phyloP scores from a whole-genome alignment of 441 rosid species.

The Pelargonium cotyledonis region DNA sequence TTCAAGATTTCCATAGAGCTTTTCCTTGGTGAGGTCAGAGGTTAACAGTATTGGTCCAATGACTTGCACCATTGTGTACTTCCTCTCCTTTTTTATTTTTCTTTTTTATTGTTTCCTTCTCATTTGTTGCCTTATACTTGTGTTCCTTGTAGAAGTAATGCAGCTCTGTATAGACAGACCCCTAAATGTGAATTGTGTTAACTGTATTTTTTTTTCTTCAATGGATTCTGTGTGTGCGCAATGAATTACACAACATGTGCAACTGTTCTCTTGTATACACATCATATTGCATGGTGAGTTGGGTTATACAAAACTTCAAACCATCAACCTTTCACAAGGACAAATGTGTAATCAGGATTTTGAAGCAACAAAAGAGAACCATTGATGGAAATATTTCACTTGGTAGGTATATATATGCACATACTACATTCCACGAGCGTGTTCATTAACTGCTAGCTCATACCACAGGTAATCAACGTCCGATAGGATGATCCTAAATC shows the following conservation, averaged over 20 bases:
- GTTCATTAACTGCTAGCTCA: too few relatives aligned
- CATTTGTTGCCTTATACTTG: not conserved
- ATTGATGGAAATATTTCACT: too few relatives aligned
- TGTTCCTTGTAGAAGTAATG: conserved; percentile 3
- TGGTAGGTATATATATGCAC: too few relatives aligned
- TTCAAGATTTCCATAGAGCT: not conserved
- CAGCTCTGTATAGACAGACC: not conserved
- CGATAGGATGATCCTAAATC: too few relatives aligned
- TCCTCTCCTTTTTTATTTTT: conserved; percentile 6
- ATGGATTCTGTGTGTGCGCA: not conserved
- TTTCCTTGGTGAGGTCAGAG: not conserved
- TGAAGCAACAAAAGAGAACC: too few relatives aligned
- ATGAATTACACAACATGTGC: not conserved
- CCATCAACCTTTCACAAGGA: too few relatives aligned
- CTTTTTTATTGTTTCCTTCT: conserved; percentile 1
- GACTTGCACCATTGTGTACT: not conserved
- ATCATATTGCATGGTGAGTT: too few relatives aligned
- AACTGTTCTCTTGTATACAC: not conserved
- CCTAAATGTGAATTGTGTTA: not conserved
- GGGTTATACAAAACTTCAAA: too few relatives aligned
- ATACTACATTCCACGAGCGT: too few relatives aligned
- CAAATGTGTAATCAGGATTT: too few relatives aligned
- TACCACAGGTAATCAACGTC: too few relatives aligned
- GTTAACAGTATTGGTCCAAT: conserved; percentile 1
- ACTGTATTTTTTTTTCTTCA: not conserved